phyloP scores from a whole-genome alignment of 106 monocot genomes.

The Cymbidium sinense region DNA sequence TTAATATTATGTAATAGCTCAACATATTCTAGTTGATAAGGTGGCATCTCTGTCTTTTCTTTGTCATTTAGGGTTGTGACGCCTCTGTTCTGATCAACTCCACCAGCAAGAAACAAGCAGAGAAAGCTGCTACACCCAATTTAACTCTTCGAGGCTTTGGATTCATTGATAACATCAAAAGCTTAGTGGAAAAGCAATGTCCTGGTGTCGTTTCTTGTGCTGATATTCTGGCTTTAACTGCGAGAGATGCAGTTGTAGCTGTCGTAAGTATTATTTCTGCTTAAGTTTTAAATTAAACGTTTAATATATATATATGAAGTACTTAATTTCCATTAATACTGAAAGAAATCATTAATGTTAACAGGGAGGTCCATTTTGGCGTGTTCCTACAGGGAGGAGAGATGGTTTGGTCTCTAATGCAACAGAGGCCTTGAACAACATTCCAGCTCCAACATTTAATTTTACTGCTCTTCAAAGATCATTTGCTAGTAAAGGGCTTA shows the following conservation, averaged over 20 bases:
- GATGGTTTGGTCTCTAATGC: conserved; percentile 34
- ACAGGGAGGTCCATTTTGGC: conserved; percentile 41
- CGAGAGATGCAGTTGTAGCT: conserved; percentile 45
- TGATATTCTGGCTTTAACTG: conserved; percentile 39
- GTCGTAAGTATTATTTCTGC: conserved; percentile 10
- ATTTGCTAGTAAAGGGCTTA: conserved; percentile 36
- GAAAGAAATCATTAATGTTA: neutral
- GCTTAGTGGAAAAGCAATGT: conserved; percentile 33
- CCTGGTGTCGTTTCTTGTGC: conserved; percentile 62
- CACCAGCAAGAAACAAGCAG: conserved; percentile 29
- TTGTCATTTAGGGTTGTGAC: conserved; percentile 46
- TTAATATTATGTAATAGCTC: too few species aligned
- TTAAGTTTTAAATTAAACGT: neutral
- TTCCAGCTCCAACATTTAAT: conserved; percentile 35
- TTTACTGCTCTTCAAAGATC: conserved; percentile 20
- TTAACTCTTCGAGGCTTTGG: conserved; percentile 42
- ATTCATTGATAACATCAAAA: conserved; percentile 45
- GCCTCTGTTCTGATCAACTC: conserved; percentile 49
- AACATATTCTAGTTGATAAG: too few species aligned
- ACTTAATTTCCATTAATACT: neutral
- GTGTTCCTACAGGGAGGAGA: conserved; percentile 40
- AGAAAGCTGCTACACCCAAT: conserved; percentile 46
- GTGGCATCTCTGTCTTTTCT: neutral
- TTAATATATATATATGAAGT: neutral
- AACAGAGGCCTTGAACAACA: conserved; percentile 22